These are phyloP conservation scores for Penstemon eatonii DNA, from an alignment of 257 asterid genomes.

Conservation along the genomic window DNA sequence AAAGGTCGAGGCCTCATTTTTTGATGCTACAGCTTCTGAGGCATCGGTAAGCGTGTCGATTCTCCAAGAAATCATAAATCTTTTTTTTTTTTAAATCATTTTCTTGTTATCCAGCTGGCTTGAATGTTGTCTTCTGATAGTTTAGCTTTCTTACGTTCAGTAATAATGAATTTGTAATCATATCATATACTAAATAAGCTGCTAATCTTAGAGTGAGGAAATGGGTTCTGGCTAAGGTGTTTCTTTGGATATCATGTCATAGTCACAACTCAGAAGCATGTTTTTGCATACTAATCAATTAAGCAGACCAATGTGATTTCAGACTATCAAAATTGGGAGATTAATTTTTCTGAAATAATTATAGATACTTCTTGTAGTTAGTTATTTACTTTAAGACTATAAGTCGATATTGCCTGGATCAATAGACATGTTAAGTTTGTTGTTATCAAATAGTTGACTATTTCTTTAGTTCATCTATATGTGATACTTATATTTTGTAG, in stretches of 20 bases:
- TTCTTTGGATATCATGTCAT: neutral
- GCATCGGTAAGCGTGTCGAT: conserved; percentile 55
- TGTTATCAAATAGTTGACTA: neutral
- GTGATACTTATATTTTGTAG: conserved; percentile 7
- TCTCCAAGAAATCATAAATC: conserved; percentile 16
- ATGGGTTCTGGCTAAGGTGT: neutral
- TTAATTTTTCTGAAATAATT: conserved; percentile 12
- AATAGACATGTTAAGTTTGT: neutral
- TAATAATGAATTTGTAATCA: too few species aligned
- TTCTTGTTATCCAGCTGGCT: neutral
- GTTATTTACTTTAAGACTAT: neutral
- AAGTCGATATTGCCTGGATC: neutral
- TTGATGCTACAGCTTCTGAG: conserved; percentile 70
- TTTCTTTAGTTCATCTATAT: neutral
- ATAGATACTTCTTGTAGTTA: conserved; percentile 11
- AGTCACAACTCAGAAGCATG: neutral
- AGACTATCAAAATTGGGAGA: neutral
- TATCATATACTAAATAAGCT: too few species aligned
- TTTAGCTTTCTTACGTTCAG: neutral
- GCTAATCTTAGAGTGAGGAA: neutral
- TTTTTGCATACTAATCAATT: neutral
- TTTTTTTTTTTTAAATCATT: neutral
- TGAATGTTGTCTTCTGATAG: conserved; percentile 11
- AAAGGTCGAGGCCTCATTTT: conserved; percentile 75
- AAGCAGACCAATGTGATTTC: neutral